Evolutionary conservation across 768 basidiomycete genomes (phyloP), one percentile per base, ranked within the genome.

Genomic region (Podaxis mareebaensis): DNA sequence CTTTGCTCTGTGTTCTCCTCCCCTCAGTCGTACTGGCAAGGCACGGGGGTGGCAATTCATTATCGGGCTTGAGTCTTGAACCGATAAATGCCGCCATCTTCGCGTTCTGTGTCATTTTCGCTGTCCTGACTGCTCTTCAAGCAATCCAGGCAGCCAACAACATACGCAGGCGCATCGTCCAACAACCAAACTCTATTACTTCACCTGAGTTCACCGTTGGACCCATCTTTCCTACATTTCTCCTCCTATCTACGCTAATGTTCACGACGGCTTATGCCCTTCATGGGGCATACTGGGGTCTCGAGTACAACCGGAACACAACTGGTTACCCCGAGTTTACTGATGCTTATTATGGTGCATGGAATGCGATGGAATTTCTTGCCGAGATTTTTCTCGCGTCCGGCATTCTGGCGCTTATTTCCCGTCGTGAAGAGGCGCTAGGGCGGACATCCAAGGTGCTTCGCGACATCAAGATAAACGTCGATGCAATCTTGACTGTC

Each of bases 61-160:
- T 24, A 5, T 24, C 58, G 13, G 24, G 33, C 36, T 51, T 60
- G 10, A 26, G 49, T 12, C 49, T 60, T 17, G 58, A 40, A 8
- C 58, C 46, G 20, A 39, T 59, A 3, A 30, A 51, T 59, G 48
- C 58, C 20, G 58, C 48, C 3, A 36, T 22, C 58, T 60, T 60
- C 20, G 28, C 58, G 4, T 60, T 60, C 48, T 38, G 30, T 12
- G 58, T 52, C n/a, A 17, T 51, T 15, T 60, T 52, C 22, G 36
- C 58, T 39, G 38, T 51, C 24, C 10, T 52, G 7, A 60, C 48
- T 8, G 33, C 48, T 24, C 28, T 60, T 26, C 49, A 59, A 15
- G 28, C 46, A 36, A 8, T 51, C 11, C 36, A 15, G 5, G 58
- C 58, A 13, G 10, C 39, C 1, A 11, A 15, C 17, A 60, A 52